Evolutionary conservation across 768 basidiomycete species (phyloP).

Genomic region (Postia placenta): DNA sequence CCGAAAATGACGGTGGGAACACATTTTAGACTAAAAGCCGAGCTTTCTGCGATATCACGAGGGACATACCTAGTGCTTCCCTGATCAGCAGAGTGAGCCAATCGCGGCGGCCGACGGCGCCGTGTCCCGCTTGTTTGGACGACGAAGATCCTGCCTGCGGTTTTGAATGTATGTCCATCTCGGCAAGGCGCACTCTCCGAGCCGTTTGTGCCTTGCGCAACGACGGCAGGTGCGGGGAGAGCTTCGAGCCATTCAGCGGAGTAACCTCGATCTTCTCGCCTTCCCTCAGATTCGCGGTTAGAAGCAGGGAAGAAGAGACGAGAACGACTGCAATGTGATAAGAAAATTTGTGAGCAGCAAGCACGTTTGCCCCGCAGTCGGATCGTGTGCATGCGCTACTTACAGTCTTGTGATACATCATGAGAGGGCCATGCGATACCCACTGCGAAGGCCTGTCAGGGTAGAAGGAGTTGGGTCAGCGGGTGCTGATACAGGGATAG

Average conservation of each 20-base stretch:
- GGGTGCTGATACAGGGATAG: not conserved
- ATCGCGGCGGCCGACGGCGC: slow-evolving; percentile 36
- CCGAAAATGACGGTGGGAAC: not conserved
- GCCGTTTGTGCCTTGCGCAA: slow-evolving; percentile 47
- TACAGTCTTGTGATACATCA: slow-evolving; percentile 54
- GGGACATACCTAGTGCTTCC: slow-evolving; percentile 57
- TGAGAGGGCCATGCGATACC: slow-evolving; percentile 75
- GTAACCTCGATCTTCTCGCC: slow-evolving; percentile 44
- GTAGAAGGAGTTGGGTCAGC: not conserved
- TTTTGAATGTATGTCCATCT: slow-evolving; percentile 25
- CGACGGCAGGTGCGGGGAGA: slow-evolving; percentile 42
- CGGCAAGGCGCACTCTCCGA: slow-evolving; percentile 44
- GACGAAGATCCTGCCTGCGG: not conserved
- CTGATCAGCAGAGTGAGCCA: slow-evolving; percentile 66
- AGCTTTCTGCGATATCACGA: not conserved
- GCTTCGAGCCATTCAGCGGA: slow-evolving; percentile 28
- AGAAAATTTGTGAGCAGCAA: not conserved
- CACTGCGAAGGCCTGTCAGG: slow-evolving; percentile 50
- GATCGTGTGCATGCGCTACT: slow-evolving; percentile 21
- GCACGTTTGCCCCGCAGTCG: slow-evolving; percentile 3
- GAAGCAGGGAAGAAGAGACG: slow-evolving; percentile 48
- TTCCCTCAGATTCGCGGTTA: slow-evolving; percentile 53
- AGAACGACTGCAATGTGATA: slow-evolving; percentile 38
- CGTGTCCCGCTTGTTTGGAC: slow-evolving; percentile 14
- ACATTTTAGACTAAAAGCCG: slow-evolving; percentile 1